These are phyloP conservation scores for Chlamydomonas incerta DNA, from an alignment of 139 green algal genomes.

Conservation along the genomic window DNA sequence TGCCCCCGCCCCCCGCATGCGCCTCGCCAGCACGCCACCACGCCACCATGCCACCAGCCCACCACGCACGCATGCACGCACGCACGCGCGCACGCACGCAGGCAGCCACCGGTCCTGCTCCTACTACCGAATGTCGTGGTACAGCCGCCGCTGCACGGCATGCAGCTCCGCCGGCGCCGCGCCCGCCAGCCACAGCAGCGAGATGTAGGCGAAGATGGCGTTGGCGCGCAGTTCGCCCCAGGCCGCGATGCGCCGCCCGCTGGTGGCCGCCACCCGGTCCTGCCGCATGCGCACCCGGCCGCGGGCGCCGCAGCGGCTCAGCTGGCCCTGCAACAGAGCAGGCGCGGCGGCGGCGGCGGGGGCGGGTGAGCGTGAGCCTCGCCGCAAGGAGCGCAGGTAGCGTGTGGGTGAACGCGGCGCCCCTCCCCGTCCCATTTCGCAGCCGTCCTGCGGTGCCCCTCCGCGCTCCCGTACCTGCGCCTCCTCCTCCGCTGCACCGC, in stretches of 20 bases:
- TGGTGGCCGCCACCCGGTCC: slow-evolving; percentile 58
- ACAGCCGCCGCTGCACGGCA: slow-evolving; percentile 68
- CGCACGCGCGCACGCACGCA: neutral
- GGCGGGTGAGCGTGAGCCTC: too few species aligned
- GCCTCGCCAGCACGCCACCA: neutral
- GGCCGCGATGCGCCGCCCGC: slow-evolving; percentile 69
- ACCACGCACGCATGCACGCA: too few species aligned
- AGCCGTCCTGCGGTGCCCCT: too few species aligned
- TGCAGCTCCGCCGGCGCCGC: slow-evolving; percentile 56
- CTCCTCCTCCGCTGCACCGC: too few species aligned
- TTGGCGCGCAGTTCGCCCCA: slow-evolving; percentile 69
- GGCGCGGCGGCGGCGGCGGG: too few species aligned
- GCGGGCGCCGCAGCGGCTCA: neutral
- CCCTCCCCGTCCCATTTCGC: too few species aligned
- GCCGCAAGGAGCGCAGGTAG: too few species aligned
- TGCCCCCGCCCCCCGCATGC: too few species aligned
- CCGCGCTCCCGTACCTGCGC: too few species aligned
- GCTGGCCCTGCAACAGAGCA: too few species aligned
- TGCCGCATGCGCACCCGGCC: slow-evolving; percentile 44
- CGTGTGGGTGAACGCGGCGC: too few species aligned
- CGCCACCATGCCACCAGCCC: too few species aligned
- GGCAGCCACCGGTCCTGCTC: neutral
- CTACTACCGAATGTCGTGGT: slow-evolving; percentile 59
- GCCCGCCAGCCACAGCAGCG: slow-evolving; percentile 67
- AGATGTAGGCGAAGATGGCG: slow-evolving; percentile 60